Evolutionary conservation across 164 flowering plant genomes (phyloP).

Genomic region (Kingdonia uniflora): DNA sequence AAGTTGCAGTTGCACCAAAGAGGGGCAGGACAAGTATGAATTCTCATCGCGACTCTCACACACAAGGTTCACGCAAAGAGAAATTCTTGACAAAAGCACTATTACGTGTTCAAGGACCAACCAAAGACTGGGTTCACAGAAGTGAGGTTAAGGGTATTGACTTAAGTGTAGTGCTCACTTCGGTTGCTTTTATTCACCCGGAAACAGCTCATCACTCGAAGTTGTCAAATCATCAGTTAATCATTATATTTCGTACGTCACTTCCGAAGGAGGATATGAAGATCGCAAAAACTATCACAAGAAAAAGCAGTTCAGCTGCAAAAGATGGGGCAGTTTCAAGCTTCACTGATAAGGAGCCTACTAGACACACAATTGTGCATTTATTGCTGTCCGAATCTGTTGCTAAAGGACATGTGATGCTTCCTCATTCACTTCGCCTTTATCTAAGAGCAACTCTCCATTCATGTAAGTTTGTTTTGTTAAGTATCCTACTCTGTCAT

Average conservation of each 20-base stretch:
- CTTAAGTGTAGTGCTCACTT: conserved; percentile 54
- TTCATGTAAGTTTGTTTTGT: conserved; percentile 54
- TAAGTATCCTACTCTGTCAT: background rate
- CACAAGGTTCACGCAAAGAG: conserved; percentile 17
- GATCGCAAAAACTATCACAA: conserved; percentile 17
- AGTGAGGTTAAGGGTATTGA: conserved; percentile 39
- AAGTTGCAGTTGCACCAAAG: conserved; percentile 95
- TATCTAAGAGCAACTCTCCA: conserved; percentile 53
- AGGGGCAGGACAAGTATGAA: conserved; percentile 40
- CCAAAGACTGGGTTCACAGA: conserved; percentile 26
- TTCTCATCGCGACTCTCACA: conserved; percentile 13
- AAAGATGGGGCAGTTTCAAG: conserved; percentile 26
- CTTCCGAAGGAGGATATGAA: conserved; percentile 23
- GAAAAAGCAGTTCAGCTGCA: conserved; percentile 19
- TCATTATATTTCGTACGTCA: conserved; percentile 44
- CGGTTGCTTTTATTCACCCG: conserved; percentile 70
- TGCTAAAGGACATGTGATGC: conserved; percentile 81
- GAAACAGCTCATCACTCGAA: conserved; percentile 59
- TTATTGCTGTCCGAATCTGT: conserved; percentile 56
- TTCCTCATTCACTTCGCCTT: conserved; percentile 54
- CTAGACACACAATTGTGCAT: conserved; percentile 41
- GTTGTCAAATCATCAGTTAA: conserved; percentile 43
- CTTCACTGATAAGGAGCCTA: conserved; percentile 25
- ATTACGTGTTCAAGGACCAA: conserved; percentile 71
- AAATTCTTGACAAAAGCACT: conserved; percentile 31